Evolutionary conservation across 2,329 filamentous ascomycete genomes (phyloP).

Genomic region (Hypoxylon sp.): DNA sequence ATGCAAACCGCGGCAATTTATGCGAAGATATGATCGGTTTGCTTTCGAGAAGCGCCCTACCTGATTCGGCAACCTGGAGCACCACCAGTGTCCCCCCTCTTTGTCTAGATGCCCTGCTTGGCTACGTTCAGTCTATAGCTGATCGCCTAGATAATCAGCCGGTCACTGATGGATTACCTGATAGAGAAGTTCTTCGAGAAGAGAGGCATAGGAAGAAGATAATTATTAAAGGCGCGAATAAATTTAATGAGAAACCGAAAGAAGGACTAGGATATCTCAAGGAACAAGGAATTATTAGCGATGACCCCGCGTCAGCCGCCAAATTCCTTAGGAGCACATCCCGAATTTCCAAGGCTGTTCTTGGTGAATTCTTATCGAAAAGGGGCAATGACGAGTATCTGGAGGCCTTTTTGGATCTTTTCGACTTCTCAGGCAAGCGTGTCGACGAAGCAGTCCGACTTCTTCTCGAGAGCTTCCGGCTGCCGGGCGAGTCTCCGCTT

Average conservation of each 20-base stretch:
- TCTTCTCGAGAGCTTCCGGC: constrained; percentile 90
- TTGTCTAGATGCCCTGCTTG: constrained; percentile 90
- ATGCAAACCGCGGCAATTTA: constrained; percentile 89
- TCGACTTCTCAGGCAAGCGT: constrained; percentile 88
- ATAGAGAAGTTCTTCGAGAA: constrained; percentile 74
- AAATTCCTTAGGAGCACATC: constrained; percentile 89
- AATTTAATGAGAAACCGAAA: constrained; percentile 97
- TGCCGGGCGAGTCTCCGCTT: constrained; percentile 92
- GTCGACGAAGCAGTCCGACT: constrained; percentile 91
- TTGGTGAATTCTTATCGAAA: constrained; percentile 95
- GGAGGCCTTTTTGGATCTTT: constrained; percentile 85
- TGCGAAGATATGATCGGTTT: constrained; percentile 97
- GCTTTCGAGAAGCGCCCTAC: constrained; percentile 92
- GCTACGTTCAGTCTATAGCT: constrained; percentile 92
- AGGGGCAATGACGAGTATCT: constrained; percentile 88
- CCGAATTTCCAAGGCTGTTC: constrained; percentile 87
- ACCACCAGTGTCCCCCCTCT: constrained; percentile 97
- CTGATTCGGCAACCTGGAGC: constrained; percentile 98
- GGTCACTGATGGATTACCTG: constrained; percentile 74
- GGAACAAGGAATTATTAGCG: constrained; percentile 86
- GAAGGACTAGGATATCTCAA: constrained; percentile 88
- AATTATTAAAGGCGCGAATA: constrained; percentile 87
- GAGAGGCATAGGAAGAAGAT: constrained; percentile 86
- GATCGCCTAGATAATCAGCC: constrained; percentile 84
- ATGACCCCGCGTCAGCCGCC: constrained; percentile 85